A percentile compares a stretch with the other conserved stretches of the same genome.
phyloP scores from a whole-genome alignment of 345 rosid species.

The Populus nigra region DNA sequence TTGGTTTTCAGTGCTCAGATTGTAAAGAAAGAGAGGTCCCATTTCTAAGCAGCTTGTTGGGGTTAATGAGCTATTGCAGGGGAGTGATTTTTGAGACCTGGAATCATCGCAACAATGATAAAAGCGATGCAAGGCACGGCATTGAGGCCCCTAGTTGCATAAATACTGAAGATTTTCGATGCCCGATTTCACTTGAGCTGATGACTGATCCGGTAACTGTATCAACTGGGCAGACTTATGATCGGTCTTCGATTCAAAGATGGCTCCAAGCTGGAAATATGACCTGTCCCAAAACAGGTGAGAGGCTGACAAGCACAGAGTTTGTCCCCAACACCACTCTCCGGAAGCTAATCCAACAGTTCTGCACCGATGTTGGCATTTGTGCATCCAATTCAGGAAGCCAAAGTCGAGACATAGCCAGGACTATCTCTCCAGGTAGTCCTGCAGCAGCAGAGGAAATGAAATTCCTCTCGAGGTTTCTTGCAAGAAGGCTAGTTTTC shows the following conservation, averaged over 20 bases:
- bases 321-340: slow-evolving; percentile 58
- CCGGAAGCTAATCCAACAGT: slow-evolving; percentile 54
- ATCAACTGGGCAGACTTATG: slow-evolving; percentile 83
- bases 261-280: slow-evolving; percentile 76
- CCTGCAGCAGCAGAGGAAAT: slow-evolving; percentile 47
- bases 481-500: slow-evolving; percentile 54
- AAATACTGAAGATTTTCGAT: slow-evolving; percentile 72
- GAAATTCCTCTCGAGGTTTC: slow-evolving; percentile 44
- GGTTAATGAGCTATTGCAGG: slow-evolving; percentile 63
- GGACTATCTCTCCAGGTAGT: slow-evolving; percentile 53
- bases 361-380: slow-evolving; percentile 48
- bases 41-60: slow-evolving; percentile 55
- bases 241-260: slow-evolving; percentile 71
- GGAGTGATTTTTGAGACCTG: slow-evolving; percentile 51
- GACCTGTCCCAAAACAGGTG: slow-evolving; percentile 81
- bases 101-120: slow-evolving; percentile 28
- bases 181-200: slow-evolving; percentile 84
- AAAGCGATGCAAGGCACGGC: slow-evolving; percentile 21
- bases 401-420: slow-evolving; percentile 36
- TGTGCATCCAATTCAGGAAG: slow-evolving; percentile 34
- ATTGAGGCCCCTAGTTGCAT: slow-evolving; percentile 49
- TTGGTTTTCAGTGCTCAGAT: slow-evolving; percentile 30
- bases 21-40: slow-evolving; percentile 43
- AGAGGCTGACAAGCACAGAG: slow-evolving; percentile 47
- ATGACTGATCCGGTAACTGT: slow-evolving; percentile 83